Conservation (phyloP, 371 early-diverging fungal genomes). For the Mortierella sp. region DNA sequence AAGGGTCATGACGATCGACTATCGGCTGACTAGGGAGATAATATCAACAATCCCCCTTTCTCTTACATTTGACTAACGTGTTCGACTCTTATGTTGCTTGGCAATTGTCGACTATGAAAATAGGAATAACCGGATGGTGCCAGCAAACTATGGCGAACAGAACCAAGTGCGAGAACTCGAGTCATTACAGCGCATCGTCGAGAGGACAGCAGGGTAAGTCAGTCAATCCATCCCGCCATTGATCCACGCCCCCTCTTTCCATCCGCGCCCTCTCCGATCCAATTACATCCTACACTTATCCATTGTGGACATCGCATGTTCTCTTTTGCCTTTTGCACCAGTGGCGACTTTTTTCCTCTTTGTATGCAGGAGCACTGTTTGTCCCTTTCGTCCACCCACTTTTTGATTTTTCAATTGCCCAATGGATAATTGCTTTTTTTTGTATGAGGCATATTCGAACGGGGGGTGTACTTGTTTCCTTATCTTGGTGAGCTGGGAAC, state of each 20-base stretch:
- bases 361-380: neutral
- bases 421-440: neutral
- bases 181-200: constrained; percentile 53
- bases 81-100: neutral
- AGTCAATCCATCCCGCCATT: neutral
- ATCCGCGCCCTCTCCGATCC: neutral
- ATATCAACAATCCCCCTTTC: neutral
- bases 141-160: constrained; percentile 28
- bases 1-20: neutral
- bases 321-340: neutral
- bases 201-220: constrained; percentile 53
- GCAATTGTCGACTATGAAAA: neutral
- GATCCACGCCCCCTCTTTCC: neutral
- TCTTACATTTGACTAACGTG: neutral
- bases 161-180: constrained; percentile 53
- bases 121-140: constrained; percentile 41
- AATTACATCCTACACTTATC: too few relatives aligned
- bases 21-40: neutral
- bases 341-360: neutral
- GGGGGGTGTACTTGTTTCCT: neutral
- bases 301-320: too few relatives aligned
- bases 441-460: neutral
- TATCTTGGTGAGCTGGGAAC: neutral
- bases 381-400: neutral
- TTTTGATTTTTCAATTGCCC: neutral